Evolutionary conservation across 768 basidiomycete species (phyloP).

Genomic region (Mrakia frigida): DNA sequence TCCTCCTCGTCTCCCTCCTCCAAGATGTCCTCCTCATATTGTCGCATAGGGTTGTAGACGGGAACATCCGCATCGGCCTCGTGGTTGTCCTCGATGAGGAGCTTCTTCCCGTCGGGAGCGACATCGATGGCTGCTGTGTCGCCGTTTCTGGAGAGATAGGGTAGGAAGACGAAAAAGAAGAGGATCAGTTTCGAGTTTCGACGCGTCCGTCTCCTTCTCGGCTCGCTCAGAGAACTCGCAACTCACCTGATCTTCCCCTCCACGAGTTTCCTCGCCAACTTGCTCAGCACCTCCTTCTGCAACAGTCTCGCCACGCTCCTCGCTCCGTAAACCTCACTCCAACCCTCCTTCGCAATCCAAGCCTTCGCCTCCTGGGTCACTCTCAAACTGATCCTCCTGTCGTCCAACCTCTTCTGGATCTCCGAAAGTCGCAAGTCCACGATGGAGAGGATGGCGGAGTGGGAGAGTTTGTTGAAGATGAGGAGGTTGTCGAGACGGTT

Average conservation of each 20-base stretch:
- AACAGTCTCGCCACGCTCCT: conserved; percentile 83
- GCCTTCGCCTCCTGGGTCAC: conserved; percentile 58
- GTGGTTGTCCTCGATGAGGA: conserved; percentile 64
- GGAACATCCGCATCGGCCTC: conserved; percentile 46
- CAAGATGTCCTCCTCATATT: conserved; percentile 11
- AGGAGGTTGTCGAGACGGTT: conserved; percentile 53
- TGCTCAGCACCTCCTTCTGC: conserved; percentile 72
- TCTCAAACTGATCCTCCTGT: conserved; percentile 64
- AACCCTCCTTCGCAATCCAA: conserved; percentile 71
- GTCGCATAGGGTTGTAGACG: conserved; percentile 25
- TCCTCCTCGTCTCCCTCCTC: not conserved
- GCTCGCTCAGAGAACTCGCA: not conserved
- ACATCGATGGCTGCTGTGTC: conserved; percentile 60
- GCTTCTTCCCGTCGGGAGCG: conserved; percentile 45
- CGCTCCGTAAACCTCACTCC: conserved; percentile 80
- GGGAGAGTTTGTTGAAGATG: conserved; percentile 85
- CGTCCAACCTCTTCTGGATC: conserved; percentile 60
- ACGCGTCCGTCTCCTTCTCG: too few species aligned
- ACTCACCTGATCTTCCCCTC: conserved; percentile 67
- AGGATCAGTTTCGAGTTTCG: conserved; percentile 3
- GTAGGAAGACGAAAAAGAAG: conserved; percentile 34
- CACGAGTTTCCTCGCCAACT: conserved; percentile 72
- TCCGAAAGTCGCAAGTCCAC: conserved; percentile 71
- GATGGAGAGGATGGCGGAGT: conserved; percentile 66
- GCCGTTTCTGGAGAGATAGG: conserved; percentile 63